Evolutionary conservation across 192 early-diverging fungal species (phyloP).

Genomic region (Coemansia guatemalensis): DNA sequence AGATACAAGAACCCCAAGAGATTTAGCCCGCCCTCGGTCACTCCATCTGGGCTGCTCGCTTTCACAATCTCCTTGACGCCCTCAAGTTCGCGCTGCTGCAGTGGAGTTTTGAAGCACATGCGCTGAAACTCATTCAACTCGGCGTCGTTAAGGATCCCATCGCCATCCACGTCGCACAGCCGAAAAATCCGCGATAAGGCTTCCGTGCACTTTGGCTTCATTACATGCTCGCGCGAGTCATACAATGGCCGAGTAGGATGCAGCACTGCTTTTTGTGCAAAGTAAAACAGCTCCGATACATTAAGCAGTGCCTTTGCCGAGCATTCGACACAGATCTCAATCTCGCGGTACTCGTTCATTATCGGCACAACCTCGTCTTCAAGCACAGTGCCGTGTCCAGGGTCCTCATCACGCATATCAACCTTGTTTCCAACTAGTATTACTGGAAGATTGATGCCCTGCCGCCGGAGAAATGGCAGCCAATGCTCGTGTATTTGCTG

Average conservation of each 20-base stretch:
- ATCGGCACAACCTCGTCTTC: slow-evolving; percentile 96
- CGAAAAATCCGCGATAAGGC: slow-evolving; percentile 93
- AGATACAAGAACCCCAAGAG: slow-evolving; percentile 91
- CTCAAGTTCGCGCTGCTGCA: slow-evolving; percentile 94
- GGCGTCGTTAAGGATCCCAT: slow-evolving; percentile 85
- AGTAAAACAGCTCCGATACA: slow-evolving; percentile 99
- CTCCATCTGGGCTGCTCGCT: slow-evolving; percentile 84
- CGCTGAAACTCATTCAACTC: slow-evolving; percentile 95
- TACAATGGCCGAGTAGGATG: slow-evolving; percentile 97
- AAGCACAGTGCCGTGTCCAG: slow-evolving; percentile 77
- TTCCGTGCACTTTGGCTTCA: slow-evolving; percentile 89
- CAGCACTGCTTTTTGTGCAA: slow-evolving; percentile 98
- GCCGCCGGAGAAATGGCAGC: slow-evolving; percentile 88
- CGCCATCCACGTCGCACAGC: slow-evolving; percentile 93
- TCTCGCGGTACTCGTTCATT: slow-evolving; percentile 99
- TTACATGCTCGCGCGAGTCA: slow-evolving; percentile 83
- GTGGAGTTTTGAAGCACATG: slow-evolving; percentile 95
- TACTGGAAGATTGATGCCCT: slow-evolving; percentile 94
- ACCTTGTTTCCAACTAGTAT: slow-evolving; percentile 66
- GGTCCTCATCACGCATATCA: slow-evolving; percentile 63
- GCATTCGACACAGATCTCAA: slow-evolving; percentile 99
- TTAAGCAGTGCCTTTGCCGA: slow-evolving; percentile 94
- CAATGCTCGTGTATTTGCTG: slow-evolving; percentile 83
- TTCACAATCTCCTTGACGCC: slow-evolving; percentile 94
- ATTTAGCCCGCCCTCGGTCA: slow-evolving; percentile 84